phyloP scores from a whole-genome alignment of 805 yeast genomes.

The Pichia thaimueangensis region DNA sequence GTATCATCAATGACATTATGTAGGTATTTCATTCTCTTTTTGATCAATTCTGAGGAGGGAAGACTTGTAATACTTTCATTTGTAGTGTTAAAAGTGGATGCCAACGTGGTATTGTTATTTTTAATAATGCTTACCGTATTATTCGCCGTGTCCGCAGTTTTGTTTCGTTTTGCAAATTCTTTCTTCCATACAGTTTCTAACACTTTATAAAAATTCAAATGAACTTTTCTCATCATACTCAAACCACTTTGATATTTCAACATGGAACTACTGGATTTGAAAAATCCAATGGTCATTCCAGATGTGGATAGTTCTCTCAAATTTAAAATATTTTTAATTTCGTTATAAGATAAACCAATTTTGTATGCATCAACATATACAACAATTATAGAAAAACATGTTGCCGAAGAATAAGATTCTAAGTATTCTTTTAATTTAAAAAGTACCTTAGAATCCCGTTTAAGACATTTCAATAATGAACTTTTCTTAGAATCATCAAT shows the following conservation, averaged over 20 bases:
- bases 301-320: neutral
- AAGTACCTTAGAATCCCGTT: slow-evolving; percentile 10
- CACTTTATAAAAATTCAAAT: neutral
- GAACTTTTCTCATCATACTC: neutral
- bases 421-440: slow-evolving; percentile 9
- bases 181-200: slow-evolving; percentile 7
- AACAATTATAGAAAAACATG: slow-evolving; percentile 11
- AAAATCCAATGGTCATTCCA: slow-evolving; percentile 8
- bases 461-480: slow-evolving; percentile 2
- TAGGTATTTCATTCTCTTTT: slow-evolving; percentile 4
- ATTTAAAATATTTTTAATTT: slow-evolving; percentile 7
- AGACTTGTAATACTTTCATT: neutral
- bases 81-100: neutral
- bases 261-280: neutral
- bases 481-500: neutral
- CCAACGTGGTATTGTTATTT: neutral
- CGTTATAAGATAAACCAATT: neutral
- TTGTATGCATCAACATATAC: slow-evolving; percentile 10
- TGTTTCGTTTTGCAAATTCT: neutral
- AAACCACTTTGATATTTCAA: neutral
- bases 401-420: slow-evolving; percentile 1
- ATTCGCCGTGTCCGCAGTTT: neutral
- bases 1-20: slow-evolving; percentile 1
- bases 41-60: neutral
- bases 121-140: neutral